Conservation (phyloP, 2,329 filamentous ascomycete genomes). For the Pseudogymnoascus sp. region DNA sequence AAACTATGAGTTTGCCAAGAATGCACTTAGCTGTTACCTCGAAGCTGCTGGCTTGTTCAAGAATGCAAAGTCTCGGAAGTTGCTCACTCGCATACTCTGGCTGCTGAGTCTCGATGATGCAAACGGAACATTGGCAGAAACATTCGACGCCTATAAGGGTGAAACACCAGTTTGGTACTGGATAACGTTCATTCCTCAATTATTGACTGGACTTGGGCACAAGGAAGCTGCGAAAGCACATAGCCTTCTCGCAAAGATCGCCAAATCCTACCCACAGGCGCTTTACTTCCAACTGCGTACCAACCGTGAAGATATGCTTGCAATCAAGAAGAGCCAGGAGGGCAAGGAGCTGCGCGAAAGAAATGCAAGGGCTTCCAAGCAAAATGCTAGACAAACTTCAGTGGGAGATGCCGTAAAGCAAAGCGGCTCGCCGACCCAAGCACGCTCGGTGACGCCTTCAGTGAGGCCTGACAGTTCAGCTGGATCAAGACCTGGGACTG, state of each 20-base stretch:
- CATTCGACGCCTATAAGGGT: constrained; percentile 94
- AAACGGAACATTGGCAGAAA: constrained; percentile 70
- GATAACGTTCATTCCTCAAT: constrained; percentile 97
- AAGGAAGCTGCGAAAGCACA: constrained; percentile 85
- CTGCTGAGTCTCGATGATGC: constrained; percentile 86
- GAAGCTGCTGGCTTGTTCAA: constrained; percentile 96
- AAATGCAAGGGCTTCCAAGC: constrained; percentile 32
- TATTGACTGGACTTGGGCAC: constrained; percentile 82
- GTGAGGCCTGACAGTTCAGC: constrained; percentile 21
- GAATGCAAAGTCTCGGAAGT: constrained; percentile 88
- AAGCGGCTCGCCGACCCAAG: constrained; percentile 26
- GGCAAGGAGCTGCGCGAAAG: constrained; percentile 51
- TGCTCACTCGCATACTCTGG: constrained; percentile 91
- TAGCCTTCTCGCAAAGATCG: constrained; percentile 81
- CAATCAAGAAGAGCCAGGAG: constrained; percentile 83
- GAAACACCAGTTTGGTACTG: constrained; percentile 98
- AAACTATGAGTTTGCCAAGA: constrained; percentile 75
- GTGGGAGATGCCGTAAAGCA: constrained; percentile 22
- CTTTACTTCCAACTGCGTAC: constrained; percentile 93
- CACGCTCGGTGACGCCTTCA: constrained; percentile 23
- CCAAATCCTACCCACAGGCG: constrained; percentile 89
- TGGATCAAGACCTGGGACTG: constrained; percentile 34
- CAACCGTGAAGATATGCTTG: constrained; percentile 84
- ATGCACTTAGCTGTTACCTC: constrained; percentile 90
- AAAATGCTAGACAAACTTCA: constrained; percentile 21